These are phyloP conservation scores for Pichia sporocuriosa DNA, from an alignment of 805 yeast genomes.

Conservation along the genomic window DNA sequence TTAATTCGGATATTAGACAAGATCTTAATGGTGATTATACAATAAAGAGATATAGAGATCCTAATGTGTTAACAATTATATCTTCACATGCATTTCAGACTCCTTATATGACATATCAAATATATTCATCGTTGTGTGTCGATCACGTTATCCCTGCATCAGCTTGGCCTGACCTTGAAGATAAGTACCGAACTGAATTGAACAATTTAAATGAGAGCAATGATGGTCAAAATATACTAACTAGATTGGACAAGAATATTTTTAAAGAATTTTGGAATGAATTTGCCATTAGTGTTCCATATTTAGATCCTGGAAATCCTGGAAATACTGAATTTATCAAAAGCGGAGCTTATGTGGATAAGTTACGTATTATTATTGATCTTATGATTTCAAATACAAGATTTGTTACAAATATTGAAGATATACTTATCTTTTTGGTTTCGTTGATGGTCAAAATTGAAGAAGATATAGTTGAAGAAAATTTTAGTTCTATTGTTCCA, in stretches of 20 bases:
- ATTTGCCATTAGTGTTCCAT: constrained; percentile 12
- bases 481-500: constrained; percentile 4
- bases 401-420: constrained; percentile 6
- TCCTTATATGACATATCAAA: constrained; percentile 9
- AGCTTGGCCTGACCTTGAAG: constrained; percentile 7
- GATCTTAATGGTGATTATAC: constrained; percentile 1
- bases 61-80: constrained; percentile 7
- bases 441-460: constrained; percentile 2
- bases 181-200: background rate
- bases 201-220: background rate
- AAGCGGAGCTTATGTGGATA: constrained; percentile 11
- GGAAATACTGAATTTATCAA: constrained; percentile 4
- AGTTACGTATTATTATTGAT: constrained; percentile 13
- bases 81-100: constrained; percentile 7
- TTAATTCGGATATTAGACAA: constrained; percentile 2
- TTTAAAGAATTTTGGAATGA: constrained; percentile 8
- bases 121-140: constrained; percentile 6
- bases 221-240: background rate
- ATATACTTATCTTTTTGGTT: constrained; percentile 5
- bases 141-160: constrained; percentile 11
- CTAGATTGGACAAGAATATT: constrained; percentile 1
- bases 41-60: constrained; percentile 9
- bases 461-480: constrained; percentile 1
- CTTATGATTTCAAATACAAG: constrained; percentile 7
- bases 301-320: constrained; percentile 5